These are phyloP conservation scores for Clavispora asparagi DNA, from an alignment of 805 yeast species.

Conservation along the genomic window DNA sequence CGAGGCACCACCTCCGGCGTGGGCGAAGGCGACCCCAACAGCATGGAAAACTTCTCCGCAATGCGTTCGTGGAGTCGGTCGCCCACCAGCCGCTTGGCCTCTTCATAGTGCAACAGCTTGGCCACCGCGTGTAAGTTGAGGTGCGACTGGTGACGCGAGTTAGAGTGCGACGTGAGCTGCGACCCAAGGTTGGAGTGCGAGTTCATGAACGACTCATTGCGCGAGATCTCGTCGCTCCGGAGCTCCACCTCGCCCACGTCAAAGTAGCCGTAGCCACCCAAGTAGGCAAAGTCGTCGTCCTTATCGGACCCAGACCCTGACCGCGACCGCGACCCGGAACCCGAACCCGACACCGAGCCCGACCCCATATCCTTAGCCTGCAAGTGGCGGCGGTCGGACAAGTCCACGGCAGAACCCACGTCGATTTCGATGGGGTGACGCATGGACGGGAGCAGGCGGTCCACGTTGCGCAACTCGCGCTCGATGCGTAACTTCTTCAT, in stretches of 20 bases:
- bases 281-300: constrained; percentile 27
- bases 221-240: constrained; percentile 36
- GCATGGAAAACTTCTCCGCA: neutral
- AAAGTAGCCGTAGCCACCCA: constrained; percentile 88
- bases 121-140: constrained; percentile 17
- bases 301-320: constrained; percentile 10
- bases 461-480: constrained; percentile 27
- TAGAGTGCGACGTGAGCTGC: constrained; percentile 16
- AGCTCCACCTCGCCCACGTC: constrained; percentile 64
- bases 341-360: neutral
- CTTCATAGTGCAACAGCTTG: constrained; percentile 3
- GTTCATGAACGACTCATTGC: constrained; percentile 27
- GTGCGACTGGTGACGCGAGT: constrained; percentile 28
- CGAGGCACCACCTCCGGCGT: constrained; percentile 9
- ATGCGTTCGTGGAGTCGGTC: neutral
- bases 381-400: neutral
- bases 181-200: constrained; percentile 21
- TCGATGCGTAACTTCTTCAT: constrained; percentile 31
- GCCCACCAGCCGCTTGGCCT: neutral
- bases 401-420: constrained; percentile 2
- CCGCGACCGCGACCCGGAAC: neutral
- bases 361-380: neutral
- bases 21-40: neutral
- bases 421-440: constrained; percentile 20
- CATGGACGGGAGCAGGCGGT: constrained; percentile 13